Percentiles rank a stretch among this genome's conserved stretches.
phyloP scores from a whole-genome alignment of 228 moss, liverwort and hornwort genomes.

The Sphagnum fallax region DNA sequence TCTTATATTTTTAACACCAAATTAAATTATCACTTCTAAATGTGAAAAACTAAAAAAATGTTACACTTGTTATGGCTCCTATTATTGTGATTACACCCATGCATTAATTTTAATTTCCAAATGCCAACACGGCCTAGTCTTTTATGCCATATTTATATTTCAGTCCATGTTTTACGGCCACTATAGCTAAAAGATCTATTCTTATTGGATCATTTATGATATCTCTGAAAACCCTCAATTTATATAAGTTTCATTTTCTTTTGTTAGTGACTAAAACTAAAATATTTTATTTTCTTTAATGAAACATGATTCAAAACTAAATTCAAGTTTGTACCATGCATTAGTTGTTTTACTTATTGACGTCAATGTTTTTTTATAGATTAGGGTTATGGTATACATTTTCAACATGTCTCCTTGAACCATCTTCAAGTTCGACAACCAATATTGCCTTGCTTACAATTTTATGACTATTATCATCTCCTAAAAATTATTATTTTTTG shows the following conservation, averaged over 20 bases:
- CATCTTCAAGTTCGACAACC: not conserved
- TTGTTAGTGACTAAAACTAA: not conserved
- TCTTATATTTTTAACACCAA: too few species aligned
- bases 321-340: constrained; percentile 3
- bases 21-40: too few species aligned
- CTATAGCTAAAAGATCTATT: not conserved
- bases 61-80: too few species aligned
- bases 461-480: not conserved
- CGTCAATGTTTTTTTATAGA: not conserved
- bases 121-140: too few species aligned
- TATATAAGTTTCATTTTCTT: not conserved
- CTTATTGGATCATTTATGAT: not conserved
- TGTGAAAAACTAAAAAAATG: too few species aligned
- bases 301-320: constrained; percentile 1
- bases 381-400: constrained; percentile 6
- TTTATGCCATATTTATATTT: too few species aligned
- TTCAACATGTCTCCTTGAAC: constrained; percentile 2
- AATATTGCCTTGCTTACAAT: not conserved
- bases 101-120: too few species aligned
- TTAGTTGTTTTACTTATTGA: constrained; percentile 3
- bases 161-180: not conserved
- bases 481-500: constrained; percentile 1
- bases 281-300: constrained; percentile 4
- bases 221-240: not conserved
- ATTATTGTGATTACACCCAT: too few species aligned